Conservation (phyloP, 2,329 filamentous ascomycete genomes). For the Biscogniauxia sp. region DNA sequence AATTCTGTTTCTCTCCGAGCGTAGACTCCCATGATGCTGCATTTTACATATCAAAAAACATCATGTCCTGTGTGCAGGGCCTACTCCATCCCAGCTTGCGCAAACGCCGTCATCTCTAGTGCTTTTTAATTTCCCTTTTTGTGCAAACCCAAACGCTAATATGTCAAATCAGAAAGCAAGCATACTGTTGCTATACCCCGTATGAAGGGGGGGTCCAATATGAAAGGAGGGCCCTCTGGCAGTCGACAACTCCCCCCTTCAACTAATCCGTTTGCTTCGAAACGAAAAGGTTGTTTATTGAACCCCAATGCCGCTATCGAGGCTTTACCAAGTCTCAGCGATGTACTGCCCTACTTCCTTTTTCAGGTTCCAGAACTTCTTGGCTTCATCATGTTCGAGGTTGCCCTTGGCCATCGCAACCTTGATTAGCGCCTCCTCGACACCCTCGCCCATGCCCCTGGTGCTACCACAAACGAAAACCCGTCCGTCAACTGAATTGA, state of each 20-base stretch:
- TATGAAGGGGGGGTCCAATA: not conserved
- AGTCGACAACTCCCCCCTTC: no score
- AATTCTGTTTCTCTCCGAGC: not conserved
- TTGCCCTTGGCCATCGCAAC: conserved; percentile 93
- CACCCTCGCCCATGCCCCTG: conserved; percentile 96
- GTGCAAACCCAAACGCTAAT: not conserved
- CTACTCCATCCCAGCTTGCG: conserved; percentile 11
- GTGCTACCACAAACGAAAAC: conserved; percentile 95
- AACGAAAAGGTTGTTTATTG: not conserved
- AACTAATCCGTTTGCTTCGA: not conserved
- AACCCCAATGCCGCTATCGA: conserved; percentile 1
- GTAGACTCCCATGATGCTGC: conserved; percentile 11
- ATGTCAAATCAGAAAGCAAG: conserved; percentile 3
- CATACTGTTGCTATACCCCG: not conserved
- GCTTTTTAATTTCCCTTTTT: conserved; percentile 3
- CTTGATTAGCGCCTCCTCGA: conserved; percentile 81
- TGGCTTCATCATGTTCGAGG: conserved; percentile 75
- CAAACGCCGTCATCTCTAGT: conserved; percentile 16
- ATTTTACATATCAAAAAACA: conserved; percentile 6
- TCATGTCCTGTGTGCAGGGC: not conserved
- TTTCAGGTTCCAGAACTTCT: conserved; percentile 88
- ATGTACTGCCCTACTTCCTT: conserved; percentile 93
- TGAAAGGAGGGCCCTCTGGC: no score
- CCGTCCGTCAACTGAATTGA: conserved; percentile 92
- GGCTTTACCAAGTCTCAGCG: conserved; percentile 67